Conservation (phyloP, 257 asterid genomes). For the Forsythia suspensa region DNA sequence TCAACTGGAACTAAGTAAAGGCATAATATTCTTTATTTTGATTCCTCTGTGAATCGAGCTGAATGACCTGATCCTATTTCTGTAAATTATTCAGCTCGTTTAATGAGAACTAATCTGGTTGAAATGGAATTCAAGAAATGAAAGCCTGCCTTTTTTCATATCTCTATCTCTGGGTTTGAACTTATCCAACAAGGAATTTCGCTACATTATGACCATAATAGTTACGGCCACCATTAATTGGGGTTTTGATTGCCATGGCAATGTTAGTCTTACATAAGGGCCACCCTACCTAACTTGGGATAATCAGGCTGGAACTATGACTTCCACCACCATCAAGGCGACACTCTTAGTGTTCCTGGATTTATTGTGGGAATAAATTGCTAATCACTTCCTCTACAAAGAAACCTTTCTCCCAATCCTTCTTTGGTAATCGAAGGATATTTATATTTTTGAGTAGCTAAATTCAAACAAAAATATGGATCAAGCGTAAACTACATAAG, state of each 20-base stretch:
- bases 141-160: neutral
- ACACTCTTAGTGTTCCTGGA: neutral
- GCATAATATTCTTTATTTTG: neutral
- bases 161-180: neutral
- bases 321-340: neutral
- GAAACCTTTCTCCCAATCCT: neutral
- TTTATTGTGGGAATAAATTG: neutral
- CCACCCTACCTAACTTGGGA: neutral
- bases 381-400: neutral
- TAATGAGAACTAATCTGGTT: neutral
- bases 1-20: neutral
- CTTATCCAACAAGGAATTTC: neutral
- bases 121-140: neutral
- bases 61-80: neutral
- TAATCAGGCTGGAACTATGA: neutral
- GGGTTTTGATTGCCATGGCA: neutral
- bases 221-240: neutral
- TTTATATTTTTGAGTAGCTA: neutral
- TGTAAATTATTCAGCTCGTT: neutral
- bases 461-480: neutral
- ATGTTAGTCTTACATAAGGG: neutral
- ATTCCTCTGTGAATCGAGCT: neutral
- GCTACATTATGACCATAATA: neutral
- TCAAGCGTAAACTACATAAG: neutral
- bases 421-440: neutral